Evolutionary conservation across 2,329 filamentous ascomycete species (phyloP).

Genomic region (Aureobasidium melanogenum): DNA sequence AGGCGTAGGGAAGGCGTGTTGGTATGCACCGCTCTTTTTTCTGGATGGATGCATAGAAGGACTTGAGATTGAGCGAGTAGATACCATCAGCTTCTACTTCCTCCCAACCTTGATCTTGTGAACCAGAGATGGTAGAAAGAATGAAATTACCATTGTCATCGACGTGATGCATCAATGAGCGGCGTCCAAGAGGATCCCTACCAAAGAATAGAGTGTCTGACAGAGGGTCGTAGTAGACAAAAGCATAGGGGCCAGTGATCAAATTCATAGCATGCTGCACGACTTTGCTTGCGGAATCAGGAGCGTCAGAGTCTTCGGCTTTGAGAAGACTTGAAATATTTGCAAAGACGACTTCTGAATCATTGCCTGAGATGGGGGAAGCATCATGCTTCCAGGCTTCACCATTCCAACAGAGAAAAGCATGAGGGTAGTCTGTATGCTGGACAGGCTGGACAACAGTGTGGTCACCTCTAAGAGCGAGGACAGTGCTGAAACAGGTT

Average conservation of each 20-base stretch:
- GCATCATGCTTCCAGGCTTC: slow-evolving; percentile 76
- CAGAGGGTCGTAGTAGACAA: slow-evolving; percentile 66
- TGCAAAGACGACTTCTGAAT: slow-evolving; percentile 62
- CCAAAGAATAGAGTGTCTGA: slow-evolving; percentile 65
- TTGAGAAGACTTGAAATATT: slow-evolving; percentile 33
- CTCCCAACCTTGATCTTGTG: slow-evolving; percentile 46
- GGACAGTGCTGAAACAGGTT: slow-evolving; percentile 71
- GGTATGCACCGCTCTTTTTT: neutral
- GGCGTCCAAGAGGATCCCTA: slow-evolving; percentile 76
- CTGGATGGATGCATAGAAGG: neutral
- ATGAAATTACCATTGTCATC: slow-evolving; percentile 45
- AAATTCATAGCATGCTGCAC: slow-evolving; percentile 13
- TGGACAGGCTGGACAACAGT: slow-evolving; percentile 66
- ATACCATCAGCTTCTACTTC: slow-evolving; percentile 84
- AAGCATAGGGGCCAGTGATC: slow-evolving; percentile 68
- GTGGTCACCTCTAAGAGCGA: slow-evolving; percentile 73
- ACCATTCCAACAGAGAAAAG: slow-evolving; percentile 90
- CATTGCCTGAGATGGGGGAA: slow-evolving; percentile 59
- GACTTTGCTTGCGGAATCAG: neutral
- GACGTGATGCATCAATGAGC: slow-evolving; percentile 60
- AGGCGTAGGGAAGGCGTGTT: neutral
- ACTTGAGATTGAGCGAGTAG: slow-evolving; percentile 54
- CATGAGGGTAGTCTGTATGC: slow-evolving; percentile 43
- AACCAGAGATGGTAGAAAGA: slow-evolving; percentile 64
- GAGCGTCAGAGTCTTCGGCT: slow-evolving; percentile 15